Evolutionary conservation across 805 yeast species (phyloP).

Genomic region (Teunomyces aglyptinius): DNA sequence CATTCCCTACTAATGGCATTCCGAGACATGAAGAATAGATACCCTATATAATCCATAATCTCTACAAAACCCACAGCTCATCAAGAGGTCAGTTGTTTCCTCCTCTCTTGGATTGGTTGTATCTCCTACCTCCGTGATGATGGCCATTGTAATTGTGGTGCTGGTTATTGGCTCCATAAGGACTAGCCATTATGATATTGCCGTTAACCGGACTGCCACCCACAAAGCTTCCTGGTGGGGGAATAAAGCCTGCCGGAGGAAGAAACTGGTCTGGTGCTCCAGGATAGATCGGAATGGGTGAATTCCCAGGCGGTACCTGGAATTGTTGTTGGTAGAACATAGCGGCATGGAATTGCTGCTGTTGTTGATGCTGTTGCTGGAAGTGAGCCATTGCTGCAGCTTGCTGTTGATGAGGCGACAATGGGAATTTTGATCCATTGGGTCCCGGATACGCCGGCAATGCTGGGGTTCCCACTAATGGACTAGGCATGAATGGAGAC

Average conservation of each 20-base stretch:
- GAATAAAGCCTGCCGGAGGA: constrained; percentile 36
- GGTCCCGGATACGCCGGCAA: constrained; percentile 17
- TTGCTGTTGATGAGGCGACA: constrained; percentile 31
- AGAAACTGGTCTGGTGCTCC: constrained; percentile 30
- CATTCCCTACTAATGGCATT: not conserved
- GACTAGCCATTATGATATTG: constrained; percentile 19
- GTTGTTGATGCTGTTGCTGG: constrained; percentile 17
- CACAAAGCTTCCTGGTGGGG: constrained; percentile 29
- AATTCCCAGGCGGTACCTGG: constrained; percentile 33
- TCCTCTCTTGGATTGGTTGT: constrained; percentile 11
- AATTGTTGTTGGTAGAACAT: constrained; percentile 39
- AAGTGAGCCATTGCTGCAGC: constrained; percentile 31
- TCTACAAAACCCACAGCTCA: not conserved
- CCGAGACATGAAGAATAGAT: not conserved
- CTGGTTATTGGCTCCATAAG: constrained; percentile 9
- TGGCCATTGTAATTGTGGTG: constrained; percentile 6
- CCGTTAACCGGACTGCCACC: constrained; percentile 32
- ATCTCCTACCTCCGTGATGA: constrained; percentile 12
- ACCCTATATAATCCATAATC: not conserved
- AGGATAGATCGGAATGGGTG: constrained; percentile 33
- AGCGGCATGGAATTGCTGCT: constrained; percentile 37
- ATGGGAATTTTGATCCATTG: constrained; percentile 19
- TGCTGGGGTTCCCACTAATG: constrained; percentile 26
- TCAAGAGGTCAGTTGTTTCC: constrained; percentile 8
- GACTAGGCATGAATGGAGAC: constrained; percentile 30